A percentile compares a stretch with the other conserved stretches of the same genome.
These are phyloP conservation scores for Trametes sanguinea DNA, from an alignment of 768 basidiomycete genomes.

Conservation along the genomic window DNA sequence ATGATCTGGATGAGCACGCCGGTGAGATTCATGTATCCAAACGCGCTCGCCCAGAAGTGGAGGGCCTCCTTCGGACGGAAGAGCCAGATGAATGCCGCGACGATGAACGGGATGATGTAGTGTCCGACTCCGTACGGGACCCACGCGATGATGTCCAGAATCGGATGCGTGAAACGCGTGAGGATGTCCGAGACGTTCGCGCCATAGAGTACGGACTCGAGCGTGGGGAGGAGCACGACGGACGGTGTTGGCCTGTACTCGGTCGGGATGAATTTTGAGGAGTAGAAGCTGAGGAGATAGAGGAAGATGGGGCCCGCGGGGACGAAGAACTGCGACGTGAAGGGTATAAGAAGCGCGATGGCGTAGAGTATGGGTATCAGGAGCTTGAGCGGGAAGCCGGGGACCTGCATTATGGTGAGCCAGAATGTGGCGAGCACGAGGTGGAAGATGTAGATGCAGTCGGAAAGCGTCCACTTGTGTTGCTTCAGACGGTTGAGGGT, in stretches of 20 bases:
- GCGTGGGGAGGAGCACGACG: slow-evolving; percentile 90
- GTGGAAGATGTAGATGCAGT: slow-evolving; percentile 68
- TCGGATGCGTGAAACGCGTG: slow-evolving; percentile 89
- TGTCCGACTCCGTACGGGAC: slow-evolving; percentile 95
- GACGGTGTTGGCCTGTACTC: slow-evolving; percentile 79
- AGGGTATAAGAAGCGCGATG: slow-evolving; percentile 72
- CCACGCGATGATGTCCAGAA: slow-evolving; percentile 94
- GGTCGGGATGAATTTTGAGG: slow-evolving; percentile 82
- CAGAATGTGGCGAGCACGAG: slow-evolving; percentile 65
- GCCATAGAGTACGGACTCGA: slow-evolving; percentile 94
- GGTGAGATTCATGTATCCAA: slow-evolving; percentile 90
- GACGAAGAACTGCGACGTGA: slow-evolving; percentile 88
- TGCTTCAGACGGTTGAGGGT: slow-evolving; percentile 60
- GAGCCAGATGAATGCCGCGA: slow-evolving; percentile 86
- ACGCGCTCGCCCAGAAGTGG: slow-evolving; percentile 81
- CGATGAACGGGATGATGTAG: slow-evolving; percentile 83
- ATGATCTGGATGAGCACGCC: slow-evolving; percentile 89
- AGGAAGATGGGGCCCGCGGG: slow-evolving; percentile 86
- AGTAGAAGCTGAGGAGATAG: slow-evolving; percentile 87
- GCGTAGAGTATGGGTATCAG: slow-evolving; percentile 72
- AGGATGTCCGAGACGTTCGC: slow-evolving; percentile 98
- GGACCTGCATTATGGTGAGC: slow-evolving; percentile 70
- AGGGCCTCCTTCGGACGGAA: slow-evolving; percentile 82
- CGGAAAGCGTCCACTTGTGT: slow-evolving; percentile 56
- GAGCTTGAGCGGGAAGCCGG: slow-evolving; percentile 73